These are phyloP conservation scores for Trypanosoma cruzi DNA, from an alignment of 208 protist genomes.

Conservation along the genomic window DNA sequence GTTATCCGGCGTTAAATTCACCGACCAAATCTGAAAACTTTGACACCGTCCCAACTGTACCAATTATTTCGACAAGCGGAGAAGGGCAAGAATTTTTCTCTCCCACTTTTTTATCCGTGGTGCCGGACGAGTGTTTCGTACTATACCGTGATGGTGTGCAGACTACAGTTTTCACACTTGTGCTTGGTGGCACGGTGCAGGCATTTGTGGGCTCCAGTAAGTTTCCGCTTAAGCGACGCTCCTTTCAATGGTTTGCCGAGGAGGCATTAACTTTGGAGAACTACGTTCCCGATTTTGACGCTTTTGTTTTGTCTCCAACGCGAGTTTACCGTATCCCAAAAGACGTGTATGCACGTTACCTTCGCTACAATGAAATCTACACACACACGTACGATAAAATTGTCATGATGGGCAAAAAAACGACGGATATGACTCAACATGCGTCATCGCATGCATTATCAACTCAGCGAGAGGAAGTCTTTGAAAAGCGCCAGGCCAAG, in stretches of 20 bases:
- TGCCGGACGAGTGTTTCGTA: conserved; percentile 49
- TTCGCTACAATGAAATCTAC: conserved; percentile 38
- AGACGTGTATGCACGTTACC: conserved; percentile 62
- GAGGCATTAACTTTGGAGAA: conserved; percentile 62
- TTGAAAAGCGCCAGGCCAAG: not conserved
- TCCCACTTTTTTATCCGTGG: conserved; percentile 40
- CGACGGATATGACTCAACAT: not conserved
- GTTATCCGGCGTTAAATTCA: not conserved
- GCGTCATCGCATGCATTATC: not conserved
- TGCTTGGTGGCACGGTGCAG: conserved; percentile 76
- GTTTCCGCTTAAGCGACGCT: conserved; percentile 52
- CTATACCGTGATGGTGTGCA: conserved; percentile 66
- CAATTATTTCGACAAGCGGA: too few species aligned
- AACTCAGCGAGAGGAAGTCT: not conserved
- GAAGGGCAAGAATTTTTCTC: conserved; percentile 34
- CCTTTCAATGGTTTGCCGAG: conserved; percentile 77
- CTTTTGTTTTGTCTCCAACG: conserved; percentile 60
- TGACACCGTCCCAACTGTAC: too few species aligned
- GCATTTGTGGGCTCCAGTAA: conserved; percentile 58
- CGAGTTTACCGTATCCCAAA: conserved; percentile 70
- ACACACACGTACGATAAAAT: conserved; percentile 15
- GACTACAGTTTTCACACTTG: conserved; percentile 62
- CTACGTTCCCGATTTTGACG: conserved; percentile 82
- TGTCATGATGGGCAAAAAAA: not conserved
- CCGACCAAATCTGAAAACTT: not conserved